These are phyloP conservation scores for Pythium utonaiense DNA, from an alignment of 352 stramenopile species.

Conservation along the genomic window DNA sequence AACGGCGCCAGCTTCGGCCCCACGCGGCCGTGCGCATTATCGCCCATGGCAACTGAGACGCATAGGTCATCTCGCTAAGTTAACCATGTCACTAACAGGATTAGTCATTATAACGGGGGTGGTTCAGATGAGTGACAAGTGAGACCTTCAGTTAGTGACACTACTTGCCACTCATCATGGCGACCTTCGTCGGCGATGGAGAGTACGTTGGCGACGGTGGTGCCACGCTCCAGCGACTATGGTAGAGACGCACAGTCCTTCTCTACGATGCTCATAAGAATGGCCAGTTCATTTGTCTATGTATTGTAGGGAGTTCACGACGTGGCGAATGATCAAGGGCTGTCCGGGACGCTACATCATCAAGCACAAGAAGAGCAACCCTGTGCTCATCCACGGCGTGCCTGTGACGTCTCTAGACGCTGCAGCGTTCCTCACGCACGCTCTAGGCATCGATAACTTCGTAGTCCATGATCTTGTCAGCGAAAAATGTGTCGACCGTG, in stretches of 20 bases:
- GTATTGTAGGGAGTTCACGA: slow-evolving; percentile 41
- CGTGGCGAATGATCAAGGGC: slow-evolving; percentile 73
- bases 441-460: slow-evolving; percentile 14
- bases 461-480: slow-evolving; percentile 39
- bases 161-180: slow-evolving; percentile 6
- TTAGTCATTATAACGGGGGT: slow-evolving; percentile 6
- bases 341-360: slow-evolving; percentile 65
- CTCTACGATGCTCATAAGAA: neutral
- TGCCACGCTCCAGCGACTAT: slow-evolving; percentile 42
- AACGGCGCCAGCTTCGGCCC: slow-evolving; percentile 75
- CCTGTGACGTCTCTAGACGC: slow-evolving; percentile 36
- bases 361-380: slow-evolving; percentile 43
- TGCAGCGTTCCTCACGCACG: slow-evolving; percentile 24
- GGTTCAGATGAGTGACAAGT: neutral
- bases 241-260: slow-evolving; percentile 21
- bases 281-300: neutral
- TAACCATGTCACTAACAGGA: neutral
- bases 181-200: slow-evolving; percentile 41
- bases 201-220: slow-evolving; percentile 52
- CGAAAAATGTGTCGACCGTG: slow-evolving; percentile 36
- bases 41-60: neutral
- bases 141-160: slow-evolving; percentile 2
- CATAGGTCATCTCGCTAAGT: neutral
- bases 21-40: slow-evolving; percentile 4
- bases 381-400: slow-evolving; percentile 28